Base-by-base conservation (phyloP, 2,329 filamentous ascomycete genomes). In the Triangularia setosa region DNA sequence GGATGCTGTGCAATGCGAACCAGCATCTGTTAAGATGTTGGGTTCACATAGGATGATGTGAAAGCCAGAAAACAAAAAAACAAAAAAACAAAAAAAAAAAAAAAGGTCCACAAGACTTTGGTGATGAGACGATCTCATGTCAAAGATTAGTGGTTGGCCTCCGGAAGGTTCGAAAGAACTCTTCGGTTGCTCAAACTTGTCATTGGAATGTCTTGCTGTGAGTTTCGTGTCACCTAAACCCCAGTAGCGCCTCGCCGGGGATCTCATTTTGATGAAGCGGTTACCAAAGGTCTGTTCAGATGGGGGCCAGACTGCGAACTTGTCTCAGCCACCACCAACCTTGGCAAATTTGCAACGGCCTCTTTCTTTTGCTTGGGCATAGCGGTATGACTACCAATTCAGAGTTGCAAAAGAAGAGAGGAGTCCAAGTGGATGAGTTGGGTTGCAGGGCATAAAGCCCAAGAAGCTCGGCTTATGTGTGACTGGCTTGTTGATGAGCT, bases 1-100 rank as follows among this genome's bases (percentile, higher is more conserved):
- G 53, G 61, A 52, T 35, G 57, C 27, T 21, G 8, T 61, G 27
- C 64, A 62, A 58, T 60, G 55, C 27, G 24, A 28, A 27, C 44
- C 48, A 5, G n/a, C 11, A 40, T 40, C 14, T 40, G 33, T 40
- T 40, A 12, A 40, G 33, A 40, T 14, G 30, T 14, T 11, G 30
- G 30, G n/a, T n/a, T n/a, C n/a, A n/a, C n/a, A n/a, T n/a, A n/a
- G n/a, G n/a, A n/a, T n/a, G n/a, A n/a, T n/a, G n/a, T n/a, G n/a
- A n/a, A n/a, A n/a, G n/a, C n/a, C n/a, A n/a, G n/a, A n/a, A n/a
- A n/a, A n/a, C n/a, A n/a, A n/a, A n/a, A n/a, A n/a, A 7, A 7
- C 33, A 40, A 2, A n/a, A 14, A n/a, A 14, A 12, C 12, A 1
- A 4, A 44, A n/a, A 16, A 35, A 11, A 11, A 12, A 11, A 35